These are phyloP conservation scores for Erodium maritimum DNA, from an alignment of 345 rosid species.

Conservation along the genomic window DNA sequence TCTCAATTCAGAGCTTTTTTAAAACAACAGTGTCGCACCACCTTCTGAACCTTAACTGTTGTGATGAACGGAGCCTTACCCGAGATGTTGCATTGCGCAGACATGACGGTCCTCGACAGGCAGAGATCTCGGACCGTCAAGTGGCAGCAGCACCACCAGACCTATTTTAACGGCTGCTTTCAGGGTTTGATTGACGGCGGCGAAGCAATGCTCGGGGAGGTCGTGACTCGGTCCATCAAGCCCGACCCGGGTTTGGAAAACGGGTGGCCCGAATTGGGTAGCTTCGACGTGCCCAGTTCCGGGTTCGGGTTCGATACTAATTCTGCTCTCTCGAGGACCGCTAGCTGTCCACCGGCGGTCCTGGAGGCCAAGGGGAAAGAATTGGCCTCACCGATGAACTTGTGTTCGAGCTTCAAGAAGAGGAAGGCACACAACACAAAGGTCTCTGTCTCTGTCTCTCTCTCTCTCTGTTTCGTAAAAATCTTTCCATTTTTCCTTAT, in stretches of 20 bases:
- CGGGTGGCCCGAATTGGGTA: conserved; percentile 23
- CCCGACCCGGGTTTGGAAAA: conserved; percentile 37
- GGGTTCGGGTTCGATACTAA: conserved; percentile 22
- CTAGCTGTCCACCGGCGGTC: conserved; percentile 33
- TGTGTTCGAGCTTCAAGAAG: conserved; percentile 40
- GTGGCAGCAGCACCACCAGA: conserved; percentile 18
- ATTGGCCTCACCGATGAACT: conserved; percentile 17
- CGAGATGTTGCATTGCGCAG: conserved; percentile 22
- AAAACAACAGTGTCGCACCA: background rate
- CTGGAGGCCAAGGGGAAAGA: conserved; percentile 16
- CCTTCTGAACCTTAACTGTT: conserved; percentile 1
- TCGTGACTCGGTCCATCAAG: conserved; percentile 14
- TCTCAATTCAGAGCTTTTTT: background rate
- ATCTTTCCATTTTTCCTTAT: too few relatives aligned
- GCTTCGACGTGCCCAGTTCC: conserved; percentile 12
- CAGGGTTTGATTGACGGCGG: conserved; percentile 19
- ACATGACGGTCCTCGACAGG: conserved; percentile 54
- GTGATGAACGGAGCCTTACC: conserved; percentile 23
- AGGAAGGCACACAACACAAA: conserved; percentile 36
- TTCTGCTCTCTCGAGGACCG: conserved; percentile 25
- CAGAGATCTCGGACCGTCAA: conserved; percentile 33
- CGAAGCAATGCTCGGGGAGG: conserved; percentile 10
- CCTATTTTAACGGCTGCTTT: conserved; percentile 14
- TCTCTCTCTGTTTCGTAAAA: background rate
- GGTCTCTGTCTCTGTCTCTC: conserved; percentile 11